Evolutionary conservation across 2,329 filamentous ascomycete species (phyloP).

Genomic region (Madurella fahalii): DNA sequence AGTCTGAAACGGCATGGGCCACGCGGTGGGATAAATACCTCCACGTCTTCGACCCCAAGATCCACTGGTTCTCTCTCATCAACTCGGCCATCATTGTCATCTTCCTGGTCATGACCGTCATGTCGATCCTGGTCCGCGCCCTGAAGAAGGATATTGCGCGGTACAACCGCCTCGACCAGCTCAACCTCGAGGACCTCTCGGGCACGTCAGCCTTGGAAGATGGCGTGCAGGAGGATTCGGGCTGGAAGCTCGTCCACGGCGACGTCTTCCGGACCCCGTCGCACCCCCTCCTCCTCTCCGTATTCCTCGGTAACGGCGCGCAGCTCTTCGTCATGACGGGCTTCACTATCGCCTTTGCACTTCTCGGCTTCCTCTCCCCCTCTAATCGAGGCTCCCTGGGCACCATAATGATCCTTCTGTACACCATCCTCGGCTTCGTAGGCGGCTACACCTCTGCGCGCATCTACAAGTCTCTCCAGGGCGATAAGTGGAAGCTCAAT

Average conservation of each 20-base stretch:
- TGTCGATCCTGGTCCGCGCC: slow-evolving; percentile 84
- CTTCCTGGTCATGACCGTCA: slow-evolving; percentile 85
- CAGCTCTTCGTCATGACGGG: slow-evolving; percentile 98
- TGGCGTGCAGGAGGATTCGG: slow-evolving; percentile 93
- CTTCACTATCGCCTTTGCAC: slow-evolving; percentile 86
- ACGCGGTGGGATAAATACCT: slow-evolving; percentile 99
- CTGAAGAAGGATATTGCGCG: slow-evolving; percentile 92
- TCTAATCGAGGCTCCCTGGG: slow-evolving; percentile 92
- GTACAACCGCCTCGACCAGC: slow-evolving; percentile 91
- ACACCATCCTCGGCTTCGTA: slow-evolving; percentile 87
- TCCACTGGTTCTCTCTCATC: slow-evolving; percentile 98
- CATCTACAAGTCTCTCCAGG: slow-evolving; percentile 90
- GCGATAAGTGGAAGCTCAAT: slow-evolving; percentile 91
- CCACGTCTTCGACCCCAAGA: slow-evolving; percentile 94
- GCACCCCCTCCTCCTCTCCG: slow-evolving; percentile 75
- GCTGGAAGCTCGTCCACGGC: slow-evolving; percentile 97
- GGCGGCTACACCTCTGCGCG: slow-evolving; percentile 87
- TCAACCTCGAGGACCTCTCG: slow-evolving; percentile 83
- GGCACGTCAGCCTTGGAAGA: slow-evolving; percentile 78
- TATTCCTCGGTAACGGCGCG: slow-evolving; percentile 87
- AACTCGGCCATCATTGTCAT: slow-evolving; percentile 94
- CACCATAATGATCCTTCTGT: slow-evolving; percentile 88
- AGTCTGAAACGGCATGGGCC: slow-evolving; percentile 83
- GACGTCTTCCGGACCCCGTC: slow-evolving; percentile 91
- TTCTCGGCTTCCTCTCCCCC: slow-evolving; percentile 90